Evolutionary conservation across 1,284 basidiomycete species (phyloP), one percentile per base, ranked within the genome.

Genomic region (Porogramme epimiltina): DNA sequence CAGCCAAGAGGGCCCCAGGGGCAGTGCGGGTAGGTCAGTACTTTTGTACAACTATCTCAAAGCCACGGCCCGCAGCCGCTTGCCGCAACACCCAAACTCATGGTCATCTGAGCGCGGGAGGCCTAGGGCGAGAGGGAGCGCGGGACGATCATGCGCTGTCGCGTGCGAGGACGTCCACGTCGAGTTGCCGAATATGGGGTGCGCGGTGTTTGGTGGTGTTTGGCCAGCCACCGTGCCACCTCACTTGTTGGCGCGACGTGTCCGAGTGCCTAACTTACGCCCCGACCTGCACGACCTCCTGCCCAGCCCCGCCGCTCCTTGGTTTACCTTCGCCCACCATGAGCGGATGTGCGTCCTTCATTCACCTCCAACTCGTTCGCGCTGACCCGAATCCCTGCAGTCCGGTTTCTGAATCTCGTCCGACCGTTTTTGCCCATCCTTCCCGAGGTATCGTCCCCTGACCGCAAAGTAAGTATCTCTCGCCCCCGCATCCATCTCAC

Each of bases 401-500:
- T 95, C 75, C 90, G 93, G 77, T 95, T 95, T 77, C 80, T 96
- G 67, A 94, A 95, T 78, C 92, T 96, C 70, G 93, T 96, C 76
- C 87, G 92, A 73, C 93, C 93, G 56, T 96, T 96, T 78, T 84
- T 95, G 74, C 91, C 91, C 57, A 87, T 95, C 67, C 80, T 95
- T 60, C 95, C 95, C 52, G 94, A 98, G 79, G 93, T 98, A 58
- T 93, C 93, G 63, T 93, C 94, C 54, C 94, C 95, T 53, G 95
- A 96, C 77, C 89, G 93, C 72, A 97, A 96, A 80, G 93, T 93
- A 65, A 58, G 65, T 37, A 5, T 18, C n/a, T 18, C 42, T 39
- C 37, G 39, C 34, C 42, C n/a, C 16, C 15, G 34, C 34, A 37
- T 18, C 8, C 34, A 37, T 8, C 13, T 13, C 28, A 8, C 28